phyloP scores from a whole-genome alignment of 2,329 filamentous ascomycete genomes.

The Neoascochyta sp. region DNA sequence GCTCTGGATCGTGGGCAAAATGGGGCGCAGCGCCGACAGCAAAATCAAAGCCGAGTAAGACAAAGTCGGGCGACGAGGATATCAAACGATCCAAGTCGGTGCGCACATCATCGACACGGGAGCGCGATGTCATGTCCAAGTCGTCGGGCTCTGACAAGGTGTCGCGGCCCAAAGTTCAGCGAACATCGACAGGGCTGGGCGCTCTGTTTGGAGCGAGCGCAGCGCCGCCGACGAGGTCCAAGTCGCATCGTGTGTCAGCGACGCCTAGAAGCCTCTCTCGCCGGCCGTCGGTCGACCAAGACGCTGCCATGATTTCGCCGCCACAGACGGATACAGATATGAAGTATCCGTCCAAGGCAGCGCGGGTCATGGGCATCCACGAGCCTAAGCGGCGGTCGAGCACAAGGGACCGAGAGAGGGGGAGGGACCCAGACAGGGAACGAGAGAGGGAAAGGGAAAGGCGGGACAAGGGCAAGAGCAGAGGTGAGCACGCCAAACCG shows the following conservation, averaged over 20 bases:
- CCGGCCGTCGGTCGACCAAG: slow-evolving; percentile 65
- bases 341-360: slow-evolving; percentile 70
- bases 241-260: slow-evolving; percentile 62
- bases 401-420: too few relatives aligned
- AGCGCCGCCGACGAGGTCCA: slow-evolving; percentile 58
- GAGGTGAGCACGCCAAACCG: slow-evolving; percentile 38
- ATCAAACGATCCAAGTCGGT: slow-evolving; percentile 54
- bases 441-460: too few relatives aligned
- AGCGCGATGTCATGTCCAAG: slow-evolving; percentile 63
- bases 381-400: slow-evolving; percentile 43
- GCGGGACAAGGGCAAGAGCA: slow-evolving; percentile 52
- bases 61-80: slow-evolving; percentile 31
- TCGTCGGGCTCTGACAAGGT: slow-evolving; percentile 72
- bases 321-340: slow-evolving; percentile 62
- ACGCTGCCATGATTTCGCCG: slow-evolving; percentile 64
- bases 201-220: slow-evolving; percentile 56
- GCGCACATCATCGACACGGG: slow-evolving; percentile 45
- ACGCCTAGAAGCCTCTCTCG: slow-evolving; percentile 59
- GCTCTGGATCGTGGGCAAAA: slow-evolving; percentile 68
- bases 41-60: slow-evolving; percentile 41
- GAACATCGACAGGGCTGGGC: slow-evolving; percentile 58
- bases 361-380: slow-evolving; percentile 66
- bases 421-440: too few relatives aligned
- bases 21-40: slow-evolving; percentile 58
- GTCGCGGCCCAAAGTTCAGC: slow-evolving; percentile 52